Percentiles rank a stretch among this genome's conserved stretches.
Evolutionary conservation across 2,329 filamentous ascomycete genomes (phyloP).

Genomic region (Paracoccidioides lutzii): DNA sequence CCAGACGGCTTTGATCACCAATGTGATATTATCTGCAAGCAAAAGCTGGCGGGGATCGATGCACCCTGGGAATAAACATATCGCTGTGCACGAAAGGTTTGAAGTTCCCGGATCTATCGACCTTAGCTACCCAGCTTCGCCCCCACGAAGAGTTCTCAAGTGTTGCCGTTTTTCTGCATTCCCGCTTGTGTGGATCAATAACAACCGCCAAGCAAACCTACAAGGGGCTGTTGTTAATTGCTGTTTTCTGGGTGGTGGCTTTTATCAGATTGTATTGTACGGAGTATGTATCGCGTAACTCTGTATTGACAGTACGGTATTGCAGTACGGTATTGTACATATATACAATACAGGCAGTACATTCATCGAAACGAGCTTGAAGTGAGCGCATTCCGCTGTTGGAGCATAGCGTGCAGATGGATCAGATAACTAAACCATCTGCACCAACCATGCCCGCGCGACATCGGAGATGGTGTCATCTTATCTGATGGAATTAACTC

Average conservation of each 20-base stretch:
- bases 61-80: neutral
- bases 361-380: no score
- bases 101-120: neutral
- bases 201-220: neutral
- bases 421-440: constrained; percentile 2
- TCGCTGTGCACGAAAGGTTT: neutral
- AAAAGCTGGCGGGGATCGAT: neutral
- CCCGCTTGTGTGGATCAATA: neutral
- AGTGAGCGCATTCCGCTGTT: no score
- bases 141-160: neutral
- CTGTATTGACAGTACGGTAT: no score
- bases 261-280: no score
- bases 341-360: no score
- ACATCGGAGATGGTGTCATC: neutral
- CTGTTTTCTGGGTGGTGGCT: no score
- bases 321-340: no score
- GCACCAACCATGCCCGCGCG: neutral
- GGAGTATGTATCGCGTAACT: no score
- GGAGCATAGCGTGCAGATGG: constrained; percentile 1
- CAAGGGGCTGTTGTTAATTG: neutral
- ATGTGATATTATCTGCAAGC: neutral
- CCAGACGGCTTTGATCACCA: neutral
- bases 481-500: constrained; percentile 1
- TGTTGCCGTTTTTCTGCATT: neutral
- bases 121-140: no score